Evolutionary conservation across 495 filamentous ascomycete genomes (phyloP), one percentile per base, ranked within the genome.

Genomic region (Antarctomyces pellizariae): DNA sequence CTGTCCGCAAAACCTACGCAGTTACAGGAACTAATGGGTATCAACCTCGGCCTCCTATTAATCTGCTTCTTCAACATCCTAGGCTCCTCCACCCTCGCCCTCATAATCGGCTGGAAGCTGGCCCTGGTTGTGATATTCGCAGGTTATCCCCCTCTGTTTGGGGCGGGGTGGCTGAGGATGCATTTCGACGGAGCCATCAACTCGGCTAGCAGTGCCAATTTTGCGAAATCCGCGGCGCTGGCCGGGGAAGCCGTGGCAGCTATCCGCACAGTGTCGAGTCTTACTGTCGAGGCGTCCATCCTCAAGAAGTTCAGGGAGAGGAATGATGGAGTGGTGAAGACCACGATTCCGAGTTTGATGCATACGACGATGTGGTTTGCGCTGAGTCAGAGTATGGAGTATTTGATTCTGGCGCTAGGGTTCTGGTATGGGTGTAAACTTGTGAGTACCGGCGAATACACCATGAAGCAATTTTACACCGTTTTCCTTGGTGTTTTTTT

Each of bases 351-450:
- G n/a, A 29, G 29, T 7, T 20, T 22, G 3, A 15, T 58, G 7
- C 54, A 50, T 30, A 50, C 54, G 17, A 62, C 53, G 32, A 29
- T 58, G 15, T 62, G 59, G 49, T 62, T 62, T 25, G 59, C 62
- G 3, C 48, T 62, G 12, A 56, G 58, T 9, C 59, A 64, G 27
- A 58, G 54, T 37, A 37, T 60, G 6, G 52, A 56, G 10, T 48
- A 61, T 28, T 43, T 66, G 8, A 56, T 73, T 8, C 67, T 68
- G 39, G 68, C 66, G 0, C 45, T 75, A 11, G 64, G 63, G 0
- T 73, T 71, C 41, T 72, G 65, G 59, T 75, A 67, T 57, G 68
- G 67, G 3, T 54, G 62, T 0, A 52, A 47, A 18, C 57, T 64
- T 31, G 58, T 75, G 9, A 47, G 54, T 8, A 41, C 48, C 18